These are phyloP conservation scores for Oryza glaberrima DNA, from an alignment of 176 grass and related monocot genomes.

Conservation along the genomic window DNA sequence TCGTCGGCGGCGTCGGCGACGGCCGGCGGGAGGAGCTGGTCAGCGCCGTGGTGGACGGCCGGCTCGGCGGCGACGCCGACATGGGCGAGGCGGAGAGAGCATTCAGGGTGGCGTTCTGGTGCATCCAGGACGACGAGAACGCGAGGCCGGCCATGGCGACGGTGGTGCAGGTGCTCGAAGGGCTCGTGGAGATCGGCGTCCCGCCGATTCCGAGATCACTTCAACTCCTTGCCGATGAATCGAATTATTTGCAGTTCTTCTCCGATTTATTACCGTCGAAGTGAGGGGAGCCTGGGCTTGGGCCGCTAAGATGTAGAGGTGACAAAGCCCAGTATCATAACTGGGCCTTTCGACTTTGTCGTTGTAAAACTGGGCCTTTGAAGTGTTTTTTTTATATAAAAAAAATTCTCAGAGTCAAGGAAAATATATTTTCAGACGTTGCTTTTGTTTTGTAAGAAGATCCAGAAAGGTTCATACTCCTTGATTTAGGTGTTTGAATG, in stretches of 20 bases:
- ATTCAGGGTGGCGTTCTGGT: background rate
- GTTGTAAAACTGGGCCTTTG: no score
- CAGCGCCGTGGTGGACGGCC: background rate
- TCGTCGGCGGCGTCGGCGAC: background rate
- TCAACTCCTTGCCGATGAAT: background rate
- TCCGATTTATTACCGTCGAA: background rate
- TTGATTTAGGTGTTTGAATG: no score
- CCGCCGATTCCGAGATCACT: background rate
- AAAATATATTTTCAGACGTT: no score
- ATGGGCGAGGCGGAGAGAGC: background rate
- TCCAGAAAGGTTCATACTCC: no score
- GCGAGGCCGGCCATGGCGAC: background rate
- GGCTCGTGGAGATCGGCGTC: background rate
- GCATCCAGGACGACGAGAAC: background rate
- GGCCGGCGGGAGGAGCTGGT: background rate
- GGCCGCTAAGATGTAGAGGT: no score
- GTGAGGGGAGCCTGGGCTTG: background rate
- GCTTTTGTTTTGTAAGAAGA: no score
- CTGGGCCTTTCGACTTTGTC: no score
- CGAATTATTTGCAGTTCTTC: background rate
- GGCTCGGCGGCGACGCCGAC: background rate
- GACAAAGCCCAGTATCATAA: no score
- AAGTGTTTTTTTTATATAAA: no score
- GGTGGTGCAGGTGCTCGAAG: background rate
- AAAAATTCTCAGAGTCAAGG: no score